Percentiles rank a stretch among this genome's conserved stretches.
phyloP scores from a whole-genome alignment of 1,284 basidiomycete species.

The Sphagnurus paluster region DNA sequence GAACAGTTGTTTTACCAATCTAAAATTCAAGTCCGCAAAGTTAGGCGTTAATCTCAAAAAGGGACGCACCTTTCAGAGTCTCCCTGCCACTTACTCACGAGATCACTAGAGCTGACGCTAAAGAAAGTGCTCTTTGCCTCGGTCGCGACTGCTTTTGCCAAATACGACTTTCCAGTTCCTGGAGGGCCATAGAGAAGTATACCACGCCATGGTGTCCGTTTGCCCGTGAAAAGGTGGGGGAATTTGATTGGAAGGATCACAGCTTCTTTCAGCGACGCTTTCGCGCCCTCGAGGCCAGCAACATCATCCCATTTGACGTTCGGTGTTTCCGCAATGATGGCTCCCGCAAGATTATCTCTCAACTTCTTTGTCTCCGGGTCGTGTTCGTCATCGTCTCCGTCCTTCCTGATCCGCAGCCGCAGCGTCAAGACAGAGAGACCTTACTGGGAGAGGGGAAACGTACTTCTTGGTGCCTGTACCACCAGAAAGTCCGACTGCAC shows the following conservation, averaged over 20 bases:
- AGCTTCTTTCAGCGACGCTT: conserved; percentile 96
- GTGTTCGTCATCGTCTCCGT: conserved; percentile 73
- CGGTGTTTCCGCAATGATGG: conserved; percentile 92
- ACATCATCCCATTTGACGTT: conserved; percentile 99
- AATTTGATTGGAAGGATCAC: conserved; percentile 99
- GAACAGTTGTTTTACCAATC: conserved; percentile 95
- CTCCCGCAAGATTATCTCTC: conserved; percentile 82
- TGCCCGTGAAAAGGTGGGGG: conserved; percentile 97
- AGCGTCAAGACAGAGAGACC: conserved; percentile 9
- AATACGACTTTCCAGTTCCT: conserved; percentile 92
- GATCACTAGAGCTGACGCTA: conserved; percentile 91
- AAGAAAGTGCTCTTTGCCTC: conserved; percentile 99
- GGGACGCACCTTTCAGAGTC: conserved; percentile 92
- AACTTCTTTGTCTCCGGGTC: conserved; percentile 97
- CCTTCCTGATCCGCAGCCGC: conserved; percentile 45
- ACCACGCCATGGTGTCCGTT: conserved; percentile 95
- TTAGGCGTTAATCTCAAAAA: not conserved
- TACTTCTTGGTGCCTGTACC: conserved; percentile 65
- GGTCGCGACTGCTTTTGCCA: conserved; percentile 98
- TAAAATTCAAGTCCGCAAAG: conserved; percentile 30
- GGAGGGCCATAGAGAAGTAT: conserved; percentile 97
- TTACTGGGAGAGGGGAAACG: conserved; percentile 27
- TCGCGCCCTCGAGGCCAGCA: conserved; percentile 91
- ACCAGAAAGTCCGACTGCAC: conserved; percentile 81
- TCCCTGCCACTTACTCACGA: conserved; percentile 99